Percentiles rank a stretch among this genome's conserved stretches.
These are phyloP conservation scores for Umbelopsis sp. DNA, from an alignment of 192 early-diverging fungal genomes.

Conservation along the genomic window DNA sequence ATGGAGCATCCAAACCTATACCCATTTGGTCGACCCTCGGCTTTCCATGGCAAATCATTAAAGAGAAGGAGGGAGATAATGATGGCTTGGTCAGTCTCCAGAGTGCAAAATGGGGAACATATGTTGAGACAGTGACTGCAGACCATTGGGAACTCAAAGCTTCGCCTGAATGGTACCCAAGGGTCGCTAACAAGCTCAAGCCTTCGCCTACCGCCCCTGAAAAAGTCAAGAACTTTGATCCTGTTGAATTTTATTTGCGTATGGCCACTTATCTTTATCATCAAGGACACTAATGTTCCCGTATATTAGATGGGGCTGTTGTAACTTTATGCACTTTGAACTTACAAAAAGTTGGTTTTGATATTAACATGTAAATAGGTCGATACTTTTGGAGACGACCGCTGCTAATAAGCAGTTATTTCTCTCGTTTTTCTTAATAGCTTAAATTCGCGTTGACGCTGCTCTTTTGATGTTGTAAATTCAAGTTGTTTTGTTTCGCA, in stretches of 20 bases:
- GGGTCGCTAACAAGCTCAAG: constrained; percentile 5
- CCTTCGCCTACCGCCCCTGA: background rate
- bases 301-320: too few relatives aligned
- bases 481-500: background rate
- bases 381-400: too few relatives aligned
- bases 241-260: constrained; percentile 35
- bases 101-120: constrained; percentile 88
- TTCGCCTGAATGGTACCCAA: background rate
- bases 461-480: background rate
- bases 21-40: constrained; percentile 68
- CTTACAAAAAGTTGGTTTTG: constrained; percentile 5
- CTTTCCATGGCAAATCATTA: constrained; percentile 80
- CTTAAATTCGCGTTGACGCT: background rate
- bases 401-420: background rate
- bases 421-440: background rate
- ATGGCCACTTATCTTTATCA: constrained; percentile 33
- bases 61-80: constrained; percentile 81
- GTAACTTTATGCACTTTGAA: background rate
- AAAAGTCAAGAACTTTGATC: constrained; percentile 29
- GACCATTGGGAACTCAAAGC: constrained; percentile 89
- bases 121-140: constrained; percentile 76
- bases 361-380: constrained; percentile 9
- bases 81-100: constrained; percentile 88
- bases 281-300: constrained; percentile 32
- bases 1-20: constrained; percentile 72